Evolutionary conservation across 129 eudicot species (phyloP), one percentile per base, ranked within the genome.

Genomic region (Mikania micrantha): DNA sequence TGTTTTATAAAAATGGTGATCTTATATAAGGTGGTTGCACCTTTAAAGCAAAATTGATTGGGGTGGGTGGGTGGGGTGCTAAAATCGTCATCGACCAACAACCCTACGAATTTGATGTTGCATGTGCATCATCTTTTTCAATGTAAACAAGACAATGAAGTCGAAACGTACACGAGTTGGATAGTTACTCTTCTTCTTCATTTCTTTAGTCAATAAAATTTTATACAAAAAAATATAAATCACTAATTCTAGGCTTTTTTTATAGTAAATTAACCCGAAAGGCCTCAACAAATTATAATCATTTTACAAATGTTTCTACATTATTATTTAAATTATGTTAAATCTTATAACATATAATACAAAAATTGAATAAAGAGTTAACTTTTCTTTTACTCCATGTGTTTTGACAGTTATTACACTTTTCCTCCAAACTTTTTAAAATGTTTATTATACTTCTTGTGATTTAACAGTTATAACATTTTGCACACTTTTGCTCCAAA

Each of bases 31-130:
- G 80, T 76, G 20, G 80, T 76, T 76, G 79, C 75, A 76, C 75
- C 70, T 76, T 76, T 60, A 60, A 47, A 76, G 75, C 64, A 60
- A 68, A 67, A 67, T 76, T 76, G 80, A 76, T 75, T 68, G 57
- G 50, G 80, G 75, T 76, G 56, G 80, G 80, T 64, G 65, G 45
- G 42, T 42, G 74, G 68, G 68, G 53, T 67, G 45, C 59, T 59
- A 12, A 36, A 47, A 59, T 67, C 60, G 74, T 64, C 54, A 59
- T 75, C 74, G 38, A 39, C 39, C 56, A 67, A 75, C 79, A 49
- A 75, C 79, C 60, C 20, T 75, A 52, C 24, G n/a, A 34, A 59
- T 12, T 59, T 67, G 69, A 75, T 67, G 35, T 60, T 60, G 70
- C n/a, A n/a, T 61, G 42, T 60, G 44, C 25, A n/a, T 8, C 35